Conservation (phyloP, 2,329 filamentous ascomycete genomes). For the Aureobasidium sp. region DNA sequence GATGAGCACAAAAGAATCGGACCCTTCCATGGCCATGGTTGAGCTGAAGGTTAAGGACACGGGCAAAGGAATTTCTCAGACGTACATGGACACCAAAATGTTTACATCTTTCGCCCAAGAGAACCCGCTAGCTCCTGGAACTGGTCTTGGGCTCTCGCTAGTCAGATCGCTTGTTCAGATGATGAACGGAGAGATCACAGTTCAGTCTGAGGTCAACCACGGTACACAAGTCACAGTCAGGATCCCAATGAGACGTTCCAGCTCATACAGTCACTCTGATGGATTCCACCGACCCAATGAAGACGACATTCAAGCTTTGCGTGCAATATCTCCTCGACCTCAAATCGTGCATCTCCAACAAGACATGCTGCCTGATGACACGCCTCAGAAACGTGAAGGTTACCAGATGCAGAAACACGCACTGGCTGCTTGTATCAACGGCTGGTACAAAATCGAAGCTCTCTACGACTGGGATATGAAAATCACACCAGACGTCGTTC, state of each 20-base stretch:
- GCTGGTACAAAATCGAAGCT: conserved; percentile 22
- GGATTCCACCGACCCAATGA: conserved; percentile 6
- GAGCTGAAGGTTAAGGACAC: conserved; percentile 16
- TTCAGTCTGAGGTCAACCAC: conserved; percentile 16
- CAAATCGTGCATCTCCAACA: conserved; percentile 22
- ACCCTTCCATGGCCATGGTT: not conserved
- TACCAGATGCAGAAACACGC: conserved; percentile 20
- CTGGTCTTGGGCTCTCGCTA: conserved; percentile 20
- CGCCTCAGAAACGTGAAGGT: conserved; percentile 20
- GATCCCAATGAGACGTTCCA: conserved; percentile 8
- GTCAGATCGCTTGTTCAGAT: conserved; percentile 17
- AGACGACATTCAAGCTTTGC: conserved; percentile 2
- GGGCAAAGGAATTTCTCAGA: conserved; percentile 19
- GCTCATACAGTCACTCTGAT: not conserved
- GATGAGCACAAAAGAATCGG: conserved; percentile 15
- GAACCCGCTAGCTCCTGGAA: conserved; percentile 16
- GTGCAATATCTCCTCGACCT: conserved; percentile 13
- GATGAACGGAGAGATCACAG: conserved; percentile 17
- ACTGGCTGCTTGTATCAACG: conserved; percentile 20
- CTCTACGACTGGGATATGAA: conserved; percentile 22
- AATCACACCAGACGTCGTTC: conserved; percentile 19
- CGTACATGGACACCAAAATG: conserved; percentile 19
- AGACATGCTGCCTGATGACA: conserved; percentile 20
- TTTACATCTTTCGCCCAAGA: conserved; percentile 21
- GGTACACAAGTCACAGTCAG: conserved; percentile 17